Evolutionary conservation across 305 asterid genomes (phyloP).

Genomic region (Fraxinus greggii): DNA sequence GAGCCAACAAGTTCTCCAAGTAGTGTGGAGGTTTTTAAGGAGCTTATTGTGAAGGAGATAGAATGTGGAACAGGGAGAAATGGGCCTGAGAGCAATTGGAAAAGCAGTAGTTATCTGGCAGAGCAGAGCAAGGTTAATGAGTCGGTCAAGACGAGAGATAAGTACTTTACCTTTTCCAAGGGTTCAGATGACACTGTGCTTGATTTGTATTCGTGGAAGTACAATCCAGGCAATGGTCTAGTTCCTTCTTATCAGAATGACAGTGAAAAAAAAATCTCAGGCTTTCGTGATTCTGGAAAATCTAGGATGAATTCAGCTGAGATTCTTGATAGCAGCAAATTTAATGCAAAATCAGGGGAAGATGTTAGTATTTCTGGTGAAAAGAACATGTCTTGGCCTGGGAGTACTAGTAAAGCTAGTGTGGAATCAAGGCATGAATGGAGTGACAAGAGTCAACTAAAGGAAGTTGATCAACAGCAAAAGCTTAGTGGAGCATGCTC

Average conservation of each 20-base stretch:
- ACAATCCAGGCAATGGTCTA: constrained; percentile 46
- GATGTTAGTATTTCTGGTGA: constrained; percentile 45
- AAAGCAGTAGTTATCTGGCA: constrained; percentile 37
- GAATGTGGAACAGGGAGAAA: constrained; percentile 61
- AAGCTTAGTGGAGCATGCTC: constrained; percentile 37
- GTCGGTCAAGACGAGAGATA: constrained; percentile 52
- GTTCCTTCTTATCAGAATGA: constrained; percentile 48
- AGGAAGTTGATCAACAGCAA: constrained; percentile 47
- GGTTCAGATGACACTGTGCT: constrained; percentile 59
- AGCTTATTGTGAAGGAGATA: constrained; percentile 87
- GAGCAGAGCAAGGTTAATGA: constrained; percentile 46
- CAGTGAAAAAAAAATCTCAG: constrained; percentile 42
- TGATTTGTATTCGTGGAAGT: constrained; percentile 60
- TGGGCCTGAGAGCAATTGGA: constrained; percentile 59
- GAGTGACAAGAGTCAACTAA: constrained; percentile 46
- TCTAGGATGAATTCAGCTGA: constrained; percentile 39
- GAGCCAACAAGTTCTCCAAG: constrained; percentile 36
- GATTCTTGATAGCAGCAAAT: constrained; percentile 42
- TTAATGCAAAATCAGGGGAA: constrained; percentile 44
- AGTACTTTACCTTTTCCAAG: constrained; percentile 52
- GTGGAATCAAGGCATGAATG: constrained; percentile 32
- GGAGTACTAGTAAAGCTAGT: constrained; percentile 43
- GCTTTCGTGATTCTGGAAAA: constrained; percentile 54
- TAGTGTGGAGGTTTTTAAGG: constrained; percentile 51
- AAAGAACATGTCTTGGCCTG: constrained; percentile 54